phyloP scores from a whole-genome alignment of 106 monocot genomes.

The Acorus gramineus region DNA sequence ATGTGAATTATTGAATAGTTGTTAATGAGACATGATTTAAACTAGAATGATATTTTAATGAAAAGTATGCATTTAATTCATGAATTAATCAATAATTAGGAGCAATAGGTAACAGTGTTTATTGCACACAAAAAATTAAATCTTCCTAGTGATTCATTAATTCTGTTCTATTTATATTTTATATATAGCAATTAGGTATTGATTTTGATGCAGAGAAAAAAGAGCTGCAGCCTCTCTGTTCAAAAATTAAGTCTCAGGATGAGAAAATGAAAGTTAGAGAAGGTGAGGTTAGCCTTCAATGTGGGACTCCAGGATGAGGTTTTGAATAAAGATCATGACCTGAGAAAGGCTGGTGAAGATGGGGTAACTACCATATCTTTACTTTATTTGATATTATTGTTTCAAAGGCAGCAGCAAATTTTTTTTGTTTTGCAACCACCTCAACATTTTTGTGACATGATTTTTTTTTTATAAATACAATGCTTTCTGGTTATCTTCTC shows the following conservation, averaged over 20 bases:
- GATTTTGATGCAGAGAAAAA: slow-evolving; percentile 66
- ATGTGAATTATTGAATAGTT: too few species aligned
- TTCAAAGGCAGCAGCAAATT: too few species aligned
- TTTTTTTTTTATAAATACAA: too few species aligned
- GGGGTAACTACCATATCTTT: slow-evolving; percentile 17
- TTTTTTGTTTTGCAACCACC: too few species aligned
- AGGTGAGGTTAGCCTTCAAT: slow-evolving; percentile 48
- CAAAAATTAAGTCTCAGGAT: slow-evolving; percentile 57
- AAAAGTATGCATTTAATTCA: too few species aligned
- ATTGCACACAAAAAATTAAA: neutral
- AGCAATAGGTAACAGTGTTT: too few species aligned
- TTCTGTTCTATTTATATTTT: neutral
- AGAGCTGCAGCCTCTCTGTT: slow-evolving; percentile 51
- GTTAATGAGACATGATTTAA: too few species aligned
- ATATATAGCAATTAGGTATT: slow-evolving; percentile 54
- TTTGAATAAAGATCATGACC: slow-evolving; percentile 33
- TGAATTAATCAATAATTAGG: too few species aligned
- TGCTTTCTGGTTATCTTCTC: too few species aligned
- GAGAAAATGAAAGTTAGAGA: slow-evolving; percentile 42
- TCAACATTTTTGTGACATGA: too few species aligned
- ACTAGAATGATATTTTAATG: too few species aligned
- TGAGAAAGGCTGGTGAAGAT: slow-evolving; percentile 49
- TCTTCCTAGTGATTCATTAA: neutral
- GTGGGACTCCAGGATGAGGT: slow-evolving; percentile 27
- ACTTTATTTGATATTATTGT: too few species aligned